Evolutionary conservation across 768 basidiomycete species (phyloP), one percentile per base, ranked within the genome.

Genomic region (Phanerochaete sordida): DNA sequence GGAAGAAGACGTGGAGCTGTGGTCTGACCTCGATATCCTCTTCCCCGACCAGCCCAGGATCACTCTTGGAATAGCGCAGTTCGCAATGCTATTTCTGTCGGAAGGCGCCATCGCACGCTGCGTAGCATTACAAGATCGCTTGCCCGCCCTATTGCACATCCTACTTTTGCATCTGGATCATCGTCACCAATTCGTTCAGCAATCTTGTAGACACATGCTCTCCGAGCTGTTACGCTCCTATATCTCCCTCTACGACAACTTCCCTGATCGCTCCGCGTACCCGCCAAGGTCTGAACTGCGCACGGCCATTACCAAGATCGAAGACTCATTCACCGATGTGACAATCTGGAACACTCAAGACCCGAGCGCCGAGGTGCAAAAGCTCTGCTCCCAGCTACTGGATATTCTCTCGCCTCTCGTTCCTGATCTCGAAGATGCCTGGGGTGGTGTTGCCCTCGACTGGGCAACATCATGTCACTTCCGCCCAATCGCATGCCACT

Each of bases 401-500:
- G 76, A 74, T 6, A 77, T 93, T 58, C 73, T 97, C 37, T 80
- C 84, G 49, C 90, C 90, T 21, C 75, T 91, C 16, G 84, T 84
- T 52, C 84, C 89, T 9, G 77, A 79, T n/a, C 74, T 96, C 30
- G 77, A 84, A 37, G 84, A 88, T 56, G 78, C 82, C 47, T 93
- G 95, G 87, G 93, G 91, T 6, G 86, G 86, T 2, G 64, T 94
- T 30, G 90, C 91, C 11, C 74, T 97, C 59, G 75, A 79, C 28
- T 97, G 95, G 87, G 89, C 92, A 3, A 94, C 93, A 13, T 80
- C 87, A 1, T 96, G 93, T 67, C 89, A 91, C 16, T 92, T 93
- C 62, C 85, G 93, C 49, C 85, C 86, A 39, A 85, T 87, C 21
- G 93, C 95, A 2, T 92, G 91, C 74, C 83, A 94, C 31, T 95